These are phyloP conservation scores for Penicillium sp. DNA, from an alignment of 2,329 filamentous ascomycete genomes.

Conservation along the genomic window DNA sequence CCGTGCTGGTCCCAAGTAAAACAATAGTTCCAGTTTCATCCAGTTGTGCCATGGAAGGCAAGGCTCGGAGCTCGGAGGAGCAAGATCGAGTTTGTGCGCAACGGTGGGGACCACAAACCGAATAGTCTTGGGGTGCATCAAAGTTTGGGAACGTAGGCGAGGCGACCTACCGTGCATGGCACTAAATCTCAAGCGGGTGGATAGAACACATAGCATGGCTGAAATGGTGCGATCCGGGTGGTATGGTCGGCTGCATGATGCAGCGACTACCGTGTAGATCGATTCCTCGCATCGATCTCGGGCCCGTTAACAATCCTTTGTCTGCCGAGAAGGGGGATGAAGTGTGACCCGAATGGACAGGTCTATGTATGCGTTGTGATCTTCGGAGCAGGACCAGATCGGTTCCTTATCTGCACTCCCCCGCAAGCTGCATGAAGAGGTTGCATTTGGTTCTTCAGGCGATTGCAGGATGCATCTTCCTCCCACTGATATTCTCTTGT, in stretches of 20 bases:
- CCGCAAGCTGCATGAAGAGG: background rate
- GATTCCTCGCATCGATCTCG: conserved; percentile 20
- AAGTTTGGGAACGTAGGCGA: conserved; percentile 14
- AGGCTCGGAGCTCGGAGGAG: background rate
- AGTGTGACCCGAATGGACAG: conserved; percentile 1
- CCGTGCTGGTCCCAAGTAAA: background rate
- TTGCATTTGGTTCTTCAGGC: conserved; percentile 3
- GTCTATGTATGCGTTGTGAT: background rate
- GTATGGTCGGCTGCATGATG: conserved; percentile 15
- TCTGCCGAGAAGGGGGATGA: background rate
- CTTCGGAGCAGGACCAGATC: background rate
- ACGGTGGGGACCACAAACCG: background rate
- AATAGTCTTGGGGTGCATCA: conserved; percentile 8
- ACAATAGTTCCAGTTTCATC: background rate
- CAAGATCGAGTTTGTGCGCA: background rate
- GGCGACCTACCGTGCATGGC: conserved; percentile 27
- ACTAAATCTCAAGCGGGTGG: conserved; percentile 22
- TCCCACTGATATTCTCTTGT: background rate
- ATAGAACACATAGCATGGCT: conserved; percentile 24
- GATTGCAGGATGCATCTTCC: background rate
- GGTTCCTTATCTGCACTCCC: background rate
- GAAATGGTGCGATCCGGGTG: conserved; percentile 22
- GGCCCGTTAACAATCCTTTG: conserved; percentile 17
- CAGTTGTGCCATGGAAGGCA: background rate
- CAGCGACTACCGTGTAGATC: conserved; percentile 22